Conservation (phyloP, 1,139 yeast genomes). For the Eremothecium cymbalariae region DNA sequence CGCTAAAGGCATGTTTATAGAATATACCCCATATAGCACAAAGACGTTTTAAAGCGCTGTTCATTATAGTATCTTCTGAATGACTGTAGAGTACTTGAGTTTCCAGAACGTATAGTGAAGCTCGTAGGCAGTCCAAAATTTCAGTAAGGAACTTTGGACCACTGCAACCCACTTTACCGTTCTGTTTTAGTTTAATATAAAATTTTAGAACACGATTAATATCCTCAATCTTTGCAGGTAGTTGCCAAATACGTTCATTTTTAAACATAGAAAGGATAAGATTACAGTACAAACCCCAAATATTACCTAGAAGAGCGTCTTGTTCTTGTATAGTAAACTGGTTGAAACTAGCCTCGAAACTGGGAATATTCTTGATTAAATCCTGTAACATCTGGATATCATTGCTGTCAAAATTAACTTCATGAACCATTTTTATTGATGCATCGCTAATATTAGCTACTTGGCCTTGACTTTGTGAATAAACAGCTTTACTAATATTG, state of each 20-base stretch:
- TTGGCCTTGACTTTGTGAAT: constrained; percentile 22
- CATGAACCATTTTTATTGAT: constrained; percentile 8
- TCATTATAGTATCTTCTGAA: constrained; percentile 25
- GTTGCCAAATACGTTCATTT: constrained; percentile 27
- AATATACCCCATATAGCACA: constrained; percentile 49
- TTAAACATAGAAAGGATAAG: constrained; percentile 27
- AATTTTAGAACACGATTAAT: constrained; percentile 33
- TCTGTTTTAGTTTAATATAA: constrained; percentile 21
- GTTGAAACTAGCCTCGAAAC: constrained; percentile 28
- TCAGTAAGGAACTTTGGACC: constrained; percentile 35
- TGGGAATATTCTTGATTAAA: constrained; percentile 27
- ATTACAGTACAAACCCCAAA: constrained; percentile 30
- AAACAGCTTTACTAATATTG: constrained; percentile 25
- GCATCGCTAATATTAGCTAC: constrained; percentile 13
- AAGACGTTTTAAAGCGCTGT: constrained; percentile 32
- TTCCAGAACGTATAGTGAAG: constrained; percentile 40
- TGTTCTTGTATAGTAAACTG: constrained; percentile 26
- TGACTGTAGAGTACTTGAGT: constrained; percentile 32
- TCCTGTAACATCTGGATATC: constrained; percentile 24
- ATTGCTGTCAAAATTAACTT: constrained; percentile 9
- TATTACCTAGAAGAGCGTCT: constrained; percentile 26
- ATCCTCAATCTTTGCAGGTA: constrained; percentile 34
- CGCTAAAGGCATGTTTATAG: constrained; percentile 45
- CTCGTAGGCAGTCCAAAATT: constrained; percentile 39
- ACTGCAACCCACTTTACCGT: constrained; percentile 22